Evolutionary conservation across 2,329 filamentous ascomycete genomes (phyloP), one percentile per base, ranked within the genome.

Genomic region (Phialophora verrucosa): DNA sequence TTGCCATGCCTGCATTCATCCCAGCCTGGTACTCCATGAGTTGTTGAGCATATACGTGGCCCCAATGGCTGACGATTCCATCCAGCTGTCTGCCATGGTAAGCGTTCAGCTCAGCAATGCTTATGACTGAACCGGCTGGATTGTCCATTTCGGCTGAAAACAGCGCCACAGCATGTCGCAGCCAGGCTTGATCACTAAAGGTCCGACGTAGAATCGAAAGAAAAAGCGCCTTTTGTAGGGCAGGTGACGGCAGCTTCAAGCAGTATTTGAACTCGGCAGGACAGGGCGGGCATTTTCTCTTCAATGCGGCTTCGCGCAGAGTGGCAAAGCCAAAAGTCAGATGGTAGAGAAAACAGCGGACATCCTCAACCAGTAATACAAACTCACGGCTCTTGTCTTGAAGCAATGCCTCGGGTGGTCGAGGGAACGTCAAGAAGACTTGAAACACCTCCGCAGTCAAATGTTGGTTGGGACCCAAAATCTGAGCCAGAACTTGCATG

Each of bases 161-260:
- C 17, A 64, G 35, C 4, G 14, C 4, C 49, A 42, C 4, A 42
- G 62, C 59, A 20, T n/a, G 7, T 17, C 11, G 10, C 5, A 51
- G 25, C 51, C 35, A 63, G 17, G 23, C n/a, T 17, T 38, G 23
- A 47, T 63, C 51, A 31, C 53, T 38, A 25, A 14, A 11, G 14
- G 10, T 7, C 14, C n/a, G 27, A 6, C 32, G 29, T 14, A 62
- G 57, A 17, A 64, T 53, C 10, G 44, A 44, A 32, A 29, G 32
- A 27, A 62, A 69, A 17, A 69, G 32, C 12, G 58, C 63, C 50
- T 56, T 59, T 29, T 59, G 67, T 1, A 70, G 58, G 10, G 61
- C 38, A 4, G 62, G 31, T 6, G 69, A 70, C 20, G 62, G 47
- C n/a, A 68, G 51, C 32, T 42, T 51, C 55, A 65, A 29, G 5